Conservation (phyloP, 1,284 basidiomycete genomes). For the Ustanciosporium gigantosporum region DNA sequence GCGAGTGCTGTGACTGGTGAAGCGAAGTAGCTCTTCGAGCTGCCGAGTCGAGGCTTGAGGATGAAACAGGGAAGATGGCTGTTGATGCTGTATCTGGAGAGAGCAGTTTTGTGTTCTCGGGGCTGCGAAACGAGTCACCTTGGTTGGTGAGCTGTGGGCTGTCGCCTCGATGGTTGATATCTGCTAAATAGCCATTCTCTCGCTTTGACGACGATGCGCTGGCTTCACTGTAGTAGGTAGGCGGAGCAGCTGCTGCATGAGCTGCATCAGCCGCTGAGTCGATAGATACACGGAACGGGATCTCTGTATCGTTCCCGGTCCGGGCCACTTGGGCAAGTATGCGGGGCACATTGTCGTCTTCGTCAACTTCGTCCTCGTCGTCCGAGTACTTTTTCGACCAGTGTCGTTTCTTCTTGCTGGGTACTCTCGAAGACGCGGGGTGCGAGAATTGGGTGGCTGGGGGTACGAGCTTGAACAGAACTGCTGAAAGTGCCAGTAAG, state of each 20-base stretch:
- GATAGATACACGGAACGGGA: conserved; percentile 43
- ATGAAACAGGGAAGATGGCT: conserved; percentile 6
- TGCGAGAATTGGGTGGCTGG: neutral
- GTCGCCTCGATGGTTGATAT: too few species aligned
- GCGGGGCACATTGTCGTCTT: neutral
- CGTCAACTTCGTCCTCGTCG: conserved; percentile 20
- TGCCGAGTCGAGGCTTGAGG: conserved; percentile 1
- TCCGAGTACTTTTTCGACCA: conserved; percentile 43
- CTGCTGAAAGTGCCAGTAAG: conserved; percentile 21
- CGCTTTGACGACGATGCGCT: neutral
- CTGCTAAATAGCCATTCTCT: too few species aligned
- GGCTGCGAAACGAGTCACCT: conserved; percentile 1
- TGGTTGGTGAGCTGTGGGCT: neutral
- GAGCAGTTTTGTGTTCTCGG: conserved; percentile 1
- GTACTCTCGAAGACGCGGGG: neutral
- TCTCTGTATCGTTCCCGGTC: conserved; percentile 2
- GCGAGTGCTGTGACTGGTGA: conserved; percentile 7
- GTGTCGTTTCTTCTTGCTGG: conserved; percentile 16
- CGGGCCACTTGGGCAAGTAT: neutral
- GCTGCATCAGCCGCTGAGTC: conserved; percentile 49
- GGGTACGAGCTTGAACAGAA: neutral
- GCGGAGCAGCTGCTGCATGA: conserved; percentile 32
- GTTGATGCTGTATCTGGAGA: conserved; percentile 11
- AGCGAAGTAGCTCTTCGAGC: neutral
- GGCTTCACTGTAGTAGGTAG: conserved; percentile 28